Conservation (phyloP, 2,329 filamentous ascomycete genomes). For the Penicillium sp. region DNA sequence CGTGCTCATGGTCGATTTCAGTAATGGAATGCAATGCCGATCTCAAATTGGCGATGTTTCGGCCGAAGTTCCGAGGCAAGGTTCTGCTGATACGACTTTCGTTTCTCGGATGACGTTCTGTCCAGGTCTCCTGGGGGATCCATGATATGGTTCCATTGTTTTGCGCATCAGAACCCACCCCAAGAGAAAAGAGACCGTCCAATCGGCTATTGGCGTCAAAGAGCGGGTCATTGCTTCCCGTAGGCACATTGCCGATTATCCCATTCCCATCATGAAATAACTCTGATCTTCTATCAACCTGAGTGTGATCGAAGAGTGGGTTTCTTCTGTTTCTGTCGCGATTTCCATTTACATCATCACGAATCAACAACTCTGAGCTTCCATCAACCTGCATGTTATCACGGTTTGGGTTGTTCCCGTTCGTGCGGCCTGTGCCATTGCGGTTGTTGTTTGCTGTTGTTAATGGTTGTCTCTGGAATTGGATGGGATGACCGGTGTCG, state of each 20-base stretch:
- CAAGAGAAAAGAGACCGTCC: no score
- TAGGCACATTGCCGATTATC: background rate
- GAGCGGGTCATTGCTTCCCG: background rate
- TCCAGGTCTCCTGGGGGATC: background rate
- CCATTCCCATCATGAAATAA: background rate
- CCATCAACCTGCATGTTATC: background rate
- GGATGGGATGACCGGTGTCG: background rate
- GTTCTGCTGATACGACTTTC: background rate
- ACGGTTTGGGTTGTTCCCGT: background rate
- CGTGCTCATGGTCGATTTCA: background rate
- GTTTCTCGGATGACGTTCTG: background rate
- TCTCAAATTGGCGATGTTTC: background rate
- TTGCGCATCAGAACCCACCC: background rate
- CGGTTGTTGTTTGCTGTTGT: background rate
- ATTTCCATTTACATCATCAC: background rate
- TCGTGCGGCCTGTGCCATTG: background rate
- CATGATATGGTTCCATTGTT: background rate
- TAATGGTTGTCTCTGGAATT: background rate
- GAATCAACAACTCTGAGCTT: background rate
- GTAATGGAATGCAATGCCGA: background rate
- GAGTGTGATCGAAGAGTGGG: background rate
- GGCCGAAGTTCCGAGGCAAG: slow-evolving; percentile 7
- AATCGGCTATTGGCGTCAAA: background rate
- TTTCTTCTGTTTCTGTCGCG: background rate
- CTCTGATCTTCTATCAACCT: background rate